Conservation (phyloP, 805 yeast species). For the Ogataea methylovora region DNA sequence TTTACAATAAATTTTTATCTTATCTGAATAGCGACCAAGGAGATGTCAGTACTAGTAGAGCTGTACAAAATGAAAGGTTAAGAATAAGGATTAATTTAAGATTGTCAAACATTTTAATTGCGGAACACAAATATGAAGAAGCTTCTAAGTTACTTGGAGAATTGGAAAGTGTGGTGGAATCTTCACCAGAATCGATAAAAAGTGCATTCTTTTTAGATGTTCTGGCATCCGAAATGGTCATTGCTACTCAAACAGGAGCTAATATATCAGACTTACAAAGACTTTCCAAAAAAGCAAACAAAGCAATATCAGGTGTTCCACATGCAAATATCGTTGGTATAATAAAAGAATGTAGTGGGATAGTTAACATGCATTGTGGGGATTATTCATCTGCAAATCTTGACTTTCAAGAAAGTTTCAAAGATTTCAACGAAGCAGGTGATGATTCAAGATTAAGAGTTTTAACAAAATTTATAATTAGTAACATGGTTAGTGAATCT, state of each 20-base stretch:
- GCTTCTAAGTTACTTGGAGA: slow-evolving; percentile 27
- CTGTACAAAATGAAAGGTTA: slow-evolving; percentile 28
- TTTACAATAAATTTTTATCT: slow-evolving; percentile 14
- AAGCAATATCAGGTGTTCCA: slow-evolving; percentile 54
- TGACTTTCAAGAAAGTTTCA: slow-evolving; percentile 42
- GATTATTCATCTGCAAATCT: slow-evolving; percentile 50
- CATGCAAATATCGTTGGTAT: slow-evolving; percentile 72
- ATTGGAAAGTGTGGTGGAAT: slow-evolving; percentile 30
- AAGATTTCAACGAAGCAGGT: slow-evolving; percentile 47
- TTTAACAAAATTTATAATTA: slow-evolving; percentile 53
- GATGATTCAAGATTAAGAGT: slow-evolving; percentile 49
- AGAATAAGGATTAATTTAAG: slow-evolving; percentile 42
- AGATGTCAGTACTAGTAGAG: slow-evolving; percentile 2
- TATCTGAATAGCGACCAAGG: slow-evolving; percentile 7
- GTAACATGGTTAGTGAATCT: slow-evolving; percentile 54
- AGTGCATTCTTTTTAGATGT: slow-evolving; percentile 51
- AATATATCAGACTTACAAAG: slow-evolving; percentile 30
- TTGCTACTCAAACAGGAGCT: slow-evolving; percentile 32
- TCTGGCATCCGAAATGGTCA: slow-evolving; percentile 58
- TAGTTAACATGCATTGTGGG: slow-evolving; percentile 50
- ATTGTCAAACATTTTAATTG: slow-evolving; percentile 30
- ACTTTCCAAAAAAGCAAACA: slow-evolving; percentile 40
- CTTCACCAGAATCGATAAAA: slow-evolving; percentile 35
- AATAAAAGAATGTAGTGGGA: slow-evolving; percentile 72
- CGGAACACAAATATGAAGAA: slow-evolving; percentile 19